These are phyloP conservation scores for Hypoxylon rubiginosum DNA, from an alignment of 2,329 filamentous ascomycete species.

Conservation along the genomic window DNA sequence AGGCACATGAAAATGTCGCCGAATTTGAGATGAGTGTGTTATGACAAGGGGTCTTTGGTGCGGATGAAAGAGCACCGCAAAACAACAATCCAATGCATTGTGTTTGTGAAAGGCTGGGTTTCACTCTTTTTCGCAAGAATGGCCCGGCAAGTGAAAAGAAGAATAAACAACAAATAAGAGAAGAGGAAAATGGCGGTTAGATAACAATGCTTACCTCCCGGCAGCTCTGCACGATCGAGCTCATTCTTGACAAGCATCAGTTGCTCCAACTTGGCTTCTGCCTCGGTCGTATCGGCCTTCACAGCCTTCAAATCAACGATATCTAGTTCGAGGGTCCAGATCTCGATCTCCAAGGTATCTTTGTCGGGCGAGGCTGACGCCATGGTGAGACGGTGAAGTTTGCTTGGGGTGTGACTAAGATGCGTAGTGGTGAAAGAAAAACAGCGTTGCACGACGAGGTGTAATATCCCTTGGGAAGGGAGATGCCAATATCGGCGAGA, in stretches of 20 bases:
- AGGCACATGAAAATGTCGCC: not conserved
- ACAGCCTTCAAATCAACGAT: not conserved
- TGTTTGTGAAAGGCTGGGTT: not conserved
- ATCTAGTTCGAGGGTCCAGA: not conserved
- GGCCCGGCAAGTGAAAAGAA: not conserved
- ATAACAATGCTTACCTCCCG: not conserved
- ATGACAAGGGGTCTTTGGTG: not conserved
- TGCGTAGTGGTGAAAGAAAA: not conserved
- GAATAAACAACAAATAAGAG: not conserved
- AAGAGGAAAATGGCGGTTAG: not conserved
- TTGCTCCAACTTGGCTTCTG: not conserved
- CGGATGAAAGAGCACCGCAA: not conserved
- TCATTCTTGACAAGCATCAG: not conserved
- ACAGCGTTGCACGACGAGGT: not conserved
- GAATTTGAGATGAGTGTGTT: not conserved
- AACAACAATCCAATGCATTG: not conserved
- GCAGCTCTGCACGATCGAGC: not conserved
- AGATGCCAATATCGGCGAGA: not conserved
- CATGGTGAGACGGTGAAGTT: not conserved
- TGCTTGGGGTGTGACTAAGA: not conserved
- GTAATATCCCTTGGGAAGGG: not conserved
- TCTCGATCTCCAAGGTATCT: not conserved
- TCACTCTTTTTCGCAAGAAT: not conserved
- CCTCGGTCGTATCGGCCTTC: not conserved
- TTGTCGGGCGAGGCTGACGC: not conserved